Evolutionary conservation across 179 eudicot genomes (phyloP).

Genomic region (Actinidia chinensis): DNA sequence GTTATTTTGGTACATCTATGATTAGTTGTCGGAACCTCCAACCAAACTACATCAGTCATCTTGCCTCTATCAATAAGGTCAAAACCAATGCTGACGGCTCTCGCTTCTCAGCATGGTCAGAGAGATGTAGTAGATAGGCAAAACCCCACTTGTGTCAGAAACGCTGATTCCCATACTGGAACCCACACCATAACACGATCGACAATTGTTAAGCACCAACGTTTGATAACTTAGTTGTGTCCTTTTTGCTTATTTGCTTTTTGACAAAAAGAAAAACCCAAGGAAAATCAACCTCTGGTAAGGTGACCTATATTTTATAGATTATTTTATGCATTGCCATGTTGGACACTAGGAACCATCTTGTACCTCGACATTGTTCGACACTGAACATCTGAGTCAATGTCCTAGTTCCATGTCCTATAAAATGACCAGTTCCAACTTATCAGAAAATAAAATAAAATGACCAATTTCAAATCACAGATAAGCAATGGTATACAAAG

Average conservation of each 20-base stretch:
- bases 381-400: neutral
- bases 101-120: neutral
- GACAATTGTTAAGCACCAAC: neutral
- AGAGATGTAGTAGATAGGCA: neutral
- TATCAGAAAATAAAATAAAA: neutral
- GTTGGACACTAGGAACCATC: too few relatives aligned
- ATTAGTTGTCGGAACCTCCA: too few relatives aligned
- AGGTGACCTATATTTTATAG: too few relatives aligned
- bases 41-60: too few relatives aligned
- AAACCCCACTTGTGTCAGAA: neutral
- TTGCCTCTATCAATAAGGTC: neutral
- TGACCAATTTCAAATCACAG: neutral
- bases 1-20: too few relatives aligned
- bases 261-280: too few relatives aligned
- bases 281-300: too few relatives aligned
- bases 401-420: neutral
- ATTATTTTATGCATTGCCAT: too few relatives aligned
- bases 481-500: neutral
- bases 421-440: neutral
- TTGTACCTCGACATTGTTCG: neutral
- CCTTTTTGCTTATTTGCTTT: too few relatives aligned
- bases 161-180: neutral
- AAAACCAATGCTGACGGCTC: neutral
- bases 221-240: too few relatives aligned
- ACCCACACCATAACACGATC: neutral